Base-by-base conservation (phyloP, 164 flowering plant species). In the Houttuynia cordata region DNA sequence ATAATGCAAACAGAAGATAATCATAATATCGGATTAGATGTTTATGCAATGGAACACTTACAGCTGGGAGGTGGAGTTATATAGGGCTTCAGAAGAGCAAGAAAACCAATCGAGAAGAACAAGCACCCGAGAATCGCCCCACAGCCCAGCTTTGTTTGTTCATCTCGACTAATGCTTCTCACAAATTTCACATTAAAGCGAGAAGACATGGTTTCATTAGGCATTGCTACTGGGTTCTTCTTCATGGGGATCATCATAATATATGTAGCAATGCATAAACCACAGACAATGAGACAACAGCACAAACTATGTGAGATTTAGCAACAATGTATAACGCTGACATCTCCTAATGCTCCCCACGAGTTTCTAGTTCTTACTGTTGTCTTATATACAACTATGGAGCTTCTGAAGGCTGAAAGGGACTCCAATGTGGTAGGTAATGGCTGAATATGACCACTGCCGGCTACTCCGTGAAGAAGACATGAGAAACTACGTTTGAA, bases 91-190 rank as follows among this genome's bases (percentile, higher is more conserved):
- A 75, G 60, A 23, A 73, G 64, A 12, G 68, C 37, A 70, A 62
- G 70, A 10, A 73, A 58, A 58, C 69, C 63, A 8, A 68, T 37
- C 3, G 62, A 66, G n/a, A 74, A 49, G 50, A 79, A 19, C 34
- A 71, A 55, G 51, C 71, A 68, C 49, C 61, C 72, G 0, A 74
- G 12, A 19, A 76, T 39, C 3, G 78, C 78, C 37, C 74, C 72
- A 50, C 55, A 65, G 8, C 81, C 75, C 15, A 82, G 53, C 69
- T 60, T 78, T 25, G 59, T 67, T 65, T 60, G 76, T 42, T 78
- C 82, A n/a, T 68, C 24, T 54, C 67, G 24, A 50, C 76, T 75
- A 57, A 82, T 76, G 51, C 83, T 78, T 57, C 65, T 78, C 13
- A 56, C 58, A 24, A 56, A 24, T 15, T 56, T 56, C 37, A 56